Evolutionary conservation across 2,329 filamentous ascomycete species (phyloP).

Genomic region (Neopestalotiopsis rosae): DNA sequence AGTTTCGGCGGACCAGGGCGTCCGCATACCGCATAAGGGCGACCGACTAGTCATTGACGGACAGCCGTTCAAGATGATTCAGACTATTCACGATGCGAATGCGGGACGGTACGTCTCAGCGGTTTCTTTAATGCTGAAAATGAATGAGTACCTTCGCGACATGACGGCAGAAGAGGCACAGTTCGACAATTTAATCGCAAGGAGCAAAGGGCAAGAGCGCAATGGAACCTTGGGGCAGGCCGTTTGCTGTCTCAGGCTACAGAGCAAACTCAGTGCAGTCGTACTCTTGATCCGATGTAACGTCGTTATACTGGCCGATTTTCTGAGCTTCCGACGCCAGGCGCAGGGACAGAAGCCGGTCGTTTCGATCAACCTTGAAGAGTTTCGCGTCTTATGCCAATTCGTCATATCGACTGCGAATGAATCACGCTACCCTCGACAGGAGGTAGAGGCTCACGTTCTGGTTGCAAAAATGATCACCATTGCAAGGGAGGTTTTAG

Average conservation of each 20-base stretch:
- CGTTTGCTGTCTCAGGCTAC: conserved; percentile 42
- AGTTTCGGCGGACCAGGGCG: conserved; percentile 40
- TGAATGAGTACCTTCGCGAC: conserved; percentile 28
- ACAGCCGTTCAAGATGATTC: conserved; percentile 25
- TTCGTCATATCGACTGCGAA: conserved; percentile 43
- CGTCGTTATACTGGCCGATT: conserved; percentile 9
- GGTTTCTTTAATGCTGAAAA: conserved; percentile 24
- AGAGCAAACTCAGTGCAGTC: conserved; percentile 7
- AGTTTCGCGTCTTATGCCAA: conserved; percentile 40
- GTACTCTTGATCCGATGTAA: conserved; percentile 8
- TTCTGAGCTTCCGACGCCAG: not conserved
- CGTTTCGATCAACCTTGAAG: conserved; percentile 2
- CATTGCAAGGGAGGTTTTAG: conserved; percentile 40
- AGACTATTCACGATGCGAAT: conserved; percentile 22
- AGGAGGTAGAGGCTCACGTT: conserved; percentile 53
- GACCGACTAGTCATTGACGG: conserved; percentile 16
- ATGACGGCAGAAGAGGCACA: conserved; percentile 52
- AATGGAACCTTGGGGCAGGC: conserved; percentile 32
- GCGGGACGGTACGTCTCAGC: conserved; percentile 31
- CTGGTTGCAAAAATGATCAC: conserved; percentile 52
- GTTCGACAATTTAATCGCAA: not conserved
- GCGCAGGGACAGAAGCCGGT: not conserved
- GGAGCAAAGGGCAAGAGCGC: not conserved
- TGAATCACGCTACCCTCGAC: conserved; percentile 38
- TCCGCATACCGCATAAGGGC: conserved; percentile 41